phyloP scores from a whole-genome alignment of 2,329 filamentous ascomycete genomes.

The Aureobasidium sp. region DNA sequence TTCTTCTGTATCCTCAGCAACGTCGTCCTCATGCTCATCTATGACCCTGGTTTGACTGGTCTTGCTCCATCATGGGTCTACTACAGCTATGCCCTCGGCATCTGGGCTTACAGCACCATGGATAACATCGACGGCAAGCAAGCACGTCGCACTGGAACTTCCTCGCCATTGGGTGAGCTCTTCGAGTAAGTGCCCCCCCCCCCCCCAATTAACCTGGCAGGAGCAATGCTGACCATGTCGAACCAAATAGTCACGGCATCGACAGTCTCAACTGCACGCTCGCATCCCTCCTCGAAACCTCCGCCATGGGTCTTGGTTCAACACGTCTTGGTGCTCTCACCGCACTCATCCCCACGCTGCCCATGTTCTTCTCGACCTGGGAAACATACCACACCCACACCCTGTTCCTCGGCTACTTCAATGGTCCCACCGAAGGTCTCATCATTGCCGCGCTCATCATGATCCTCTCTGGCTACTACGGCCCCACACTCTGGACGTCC shows the following conservation, averaged over 20 bases:
- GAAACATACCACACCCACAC: constrained; percentile 99
- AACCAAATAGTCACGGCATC: constrained; percentile 65
- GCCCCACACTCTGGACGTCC: constrained; percentile 76
- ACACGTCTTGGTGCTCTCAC: constrained; percentile 84
- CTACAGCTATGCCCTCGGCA: constrained; percentile 86
- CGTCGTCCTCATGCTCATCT: constrained; percentile 64
- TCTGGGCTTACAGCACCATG: constrained; percentile 99
- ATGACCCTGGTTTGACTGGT: constrained; percentile 82
- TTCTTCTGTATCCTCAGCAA: constrained; percentile 92
- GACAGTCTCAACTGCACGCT: constrained; percentile 96
- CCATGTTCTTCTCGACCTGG: constrained; percentile 99
- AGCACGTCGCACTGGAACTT: constrained; percentile 86
- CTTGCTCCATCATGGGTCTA: constrained; percentile 87
- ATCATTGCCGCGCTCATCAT: constrained; percentile 83
- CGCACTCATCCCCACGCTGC: constrained; percentile 78
- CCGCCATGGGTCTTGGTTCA: constrained; percentile 83
- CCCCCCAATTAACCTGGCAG: no score
- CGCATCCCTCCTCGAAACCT: constrained; percentile 81
- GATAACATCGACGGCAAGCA: constrained; percentile 99
- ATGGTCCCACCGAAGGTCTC: constrained; percentile 91
- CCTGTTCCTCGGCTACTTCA: constrained; percentile 90
- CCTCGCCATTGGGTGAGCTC: constrained; percentile 86
- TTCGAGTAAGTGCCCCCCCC: constrained; percentile 74
- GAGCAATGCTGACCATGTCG: background rate
- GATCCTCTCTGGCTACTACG: constrained; percentile 78